phyloP scores from a whole-genome alignment of 306 rosid genomes.

The Leucaena leucocephala region DNA sequence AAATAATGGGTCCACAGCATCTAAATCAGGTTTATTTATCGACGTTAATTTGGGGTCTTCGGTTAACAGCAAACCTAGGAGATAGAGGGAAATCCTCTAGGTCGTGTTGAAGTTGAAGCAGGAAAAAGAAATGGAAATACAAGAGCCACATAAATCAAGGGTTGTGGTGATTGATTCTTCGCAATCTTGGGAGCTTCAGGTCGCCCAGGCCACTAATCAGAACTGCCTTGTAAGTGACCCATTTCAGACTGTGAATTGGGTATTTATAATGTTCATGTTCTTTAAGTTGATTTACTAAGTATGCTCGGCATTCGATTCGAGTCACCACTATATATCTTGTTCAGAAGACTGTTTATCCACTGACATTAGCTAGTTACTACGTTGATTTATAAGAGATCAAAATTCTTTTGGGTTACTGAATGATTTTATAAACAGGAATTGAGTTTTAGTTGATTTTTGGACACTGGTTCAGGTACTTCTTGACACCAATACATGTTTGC shows the following conservation, averaged over 20 bases:
- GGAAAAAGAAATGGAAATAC: slow-evolving; percentile 44
- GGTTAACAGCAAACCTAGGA: background rate
- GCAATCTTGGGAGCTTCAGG: slow-evolving; percentile 69
- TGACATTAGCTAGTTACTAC: background rate
- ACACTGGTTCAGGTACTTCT: background rate
- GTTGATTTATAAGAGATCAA: background rate
- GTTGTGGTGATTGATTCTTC: slow-evolving; percentile 66
- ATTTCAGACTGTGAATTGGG: slow-evolving; percentile 11
- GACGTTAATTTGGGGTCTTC: background rate
- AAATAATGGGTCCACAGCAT: slow-evolving; percentile 20
- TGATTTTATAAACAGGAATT: slow-evolving; percentile 12
- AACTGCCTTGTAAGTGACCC: slow-evolving; percentile 56
- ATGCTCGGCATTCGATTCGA: background rate
- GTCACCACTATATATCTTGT: background rate
- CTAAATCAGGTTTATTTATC: background rate
- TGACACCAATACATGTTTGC: background rate
- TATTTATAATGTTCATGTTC: background rate
- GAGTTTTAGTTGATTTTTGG: background rate
- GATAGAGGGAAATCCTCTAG: slow-evolving; percentile 18
- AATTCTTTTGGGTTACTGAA: background rate
- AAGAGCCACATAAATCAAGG: slow-evolving; percentile 47
- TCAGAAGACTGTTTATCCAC: background rate
- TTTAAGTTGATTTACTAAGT: background rate
- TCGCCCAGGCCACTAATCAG: slow-evolving; percentile 61
- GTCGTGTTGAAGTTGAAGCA: slow-evolving; percentile 5